These are phyloP conservation scores for Takashimella koratensis DNA, from an alignment of 1,284 basidiomycete species.

Conservation along the genomic window DNA sequence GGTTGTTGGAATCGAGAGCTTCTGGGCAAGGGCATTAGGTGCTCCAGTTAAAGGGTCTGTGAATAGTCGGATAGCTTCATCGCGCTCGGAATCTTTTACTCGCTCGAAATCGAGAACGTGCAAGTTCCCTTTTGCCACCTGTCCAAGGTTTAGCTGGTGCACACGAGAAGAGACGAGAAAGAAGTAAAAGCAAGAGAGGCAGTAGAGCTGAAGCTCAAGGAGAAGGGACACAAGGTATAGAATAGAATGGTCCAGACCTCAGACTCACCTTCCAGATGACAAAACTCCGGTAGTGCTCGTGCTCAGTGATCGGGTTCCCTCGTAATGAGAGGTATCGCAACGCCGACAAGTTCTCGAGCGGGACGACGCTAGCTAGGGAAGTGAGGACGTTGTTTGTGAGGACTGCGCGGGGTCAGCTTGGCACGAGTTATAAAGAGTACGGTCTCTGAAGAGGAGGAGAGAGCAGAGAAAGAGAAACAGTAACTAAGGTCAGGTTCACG, in stretches of 20 bases:
- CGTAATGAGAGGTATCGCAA: slow-evolving; percentile 78
- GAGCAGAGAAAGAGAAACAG: background rate
- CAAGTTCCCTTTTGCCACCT: slow-evolving; percentile 54
- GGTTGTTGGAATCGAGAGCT: slow-evolving; percentile 67
- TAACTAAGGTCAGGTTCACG: slow-evolving; percentile 3
- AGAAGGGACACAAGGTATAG: slow-evolving; percentile 20
- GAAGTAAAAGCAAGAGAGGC: background rate
- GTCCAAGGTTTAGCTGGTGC: background rate
- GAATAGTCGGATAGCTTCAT: slow-evolving; percentile 69
- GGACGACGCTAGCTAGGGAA: slow-evolving; percentile 75
- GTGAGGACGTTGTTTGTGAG: slow-evolving; percentile 55
- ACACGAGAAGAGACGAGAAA: background rate
- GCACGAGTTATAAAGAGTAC: too few species aligned
- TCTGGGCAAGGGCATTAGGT: slow-evolving; percentile 75
- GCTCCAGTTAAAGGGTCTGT: slow-evolving; percentile 65
- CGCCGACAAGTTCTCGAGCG: slow-evolving; percentile 70
- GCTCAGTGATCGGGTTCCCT: slow-evolving; percentile 88
- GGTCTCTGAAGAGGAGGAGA: slow-evolving; percentile 3
- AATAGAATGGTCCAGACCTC: slow-evolving; percentile 53
- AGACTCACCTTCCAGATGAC: slow-evolving; percentile 60
- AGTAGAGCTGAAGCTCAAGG: background rate
- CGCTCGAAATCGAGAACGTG: slow-evolving; percentile 95
- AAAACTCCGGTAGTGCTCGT: slow-evolving; percentile 97
- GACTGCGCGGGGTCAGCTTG: slow-evolving; percentile 26
- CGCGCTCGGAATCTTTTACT: slow-evolving; percentile 86